These are phyloP conservation scores for Cryptococcus neoformans DNA, from an alignment of 1,284 basidiomycete genomes.

Conservation along the genomic window DNA sequence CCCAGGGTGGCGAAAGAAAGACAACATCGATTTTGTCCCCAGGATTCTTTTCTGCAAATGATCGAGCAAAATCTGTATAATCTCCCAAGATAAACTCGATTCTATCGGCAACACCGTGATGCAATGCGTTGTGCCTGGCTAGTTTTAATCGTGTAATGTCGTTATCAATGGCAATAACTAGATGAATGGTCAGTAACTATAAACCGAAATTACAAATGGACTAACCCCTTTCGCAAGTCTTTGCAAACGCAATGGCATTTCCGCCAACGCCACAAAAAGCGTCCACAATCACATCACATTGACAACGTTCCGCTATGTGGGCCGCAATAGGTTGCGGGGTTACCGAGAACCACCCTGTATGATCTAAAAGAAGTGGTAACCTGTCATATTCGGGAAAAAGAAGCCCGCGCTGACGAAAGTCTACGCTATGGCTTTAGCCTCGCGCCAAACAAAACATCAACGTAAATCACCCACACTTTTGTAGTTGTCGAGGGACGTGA, in stretches of 20 bases:
- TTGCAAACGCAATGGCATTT: slow-evolving; percentile 94
- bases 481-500: slow-evolving; percentile 69
- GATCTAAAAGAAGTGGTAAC: slow-evolving; percentile 51
- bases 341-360: slow-evolving; percentile 93
- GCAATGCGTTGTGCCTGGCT: slow-evolving; percentile 84
- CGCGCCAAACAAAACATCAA: neutral
- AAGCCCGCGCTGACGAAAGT: slow-evolving; percentile 77
- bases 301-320: slow-evolving; percentile 88
- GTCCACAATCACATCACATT: slow-evolving; percentile 67
- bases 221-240: slow-evolving; percentile 84
- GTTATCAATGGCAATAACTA: slow-evolving; percentile 89
- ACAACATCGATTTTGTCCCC: slow-evolving; percentile 69
- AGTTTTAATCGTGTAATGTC: slow-evolving; percentile 78
- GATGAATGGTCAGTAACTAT: slow-evolving; percentile 4
- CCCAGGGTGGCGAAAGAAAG: slow-evolving; percentile 93
- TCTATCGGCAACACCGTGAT: slow-evolving; percentile 89
- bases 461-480: slow-evolving; percentile 65
- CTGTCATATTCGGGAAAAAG: slow-evolving; percentile 76
- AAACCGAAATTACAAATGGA: slow-evolving; percentile 44
- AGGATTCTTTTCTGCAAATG: slow-evolving; percentile 50
- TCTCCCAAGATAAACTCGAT: slow-evolving; percentile 93
- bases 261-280: slow-evolving; percentile 98
- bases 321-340: slow-evolving; percentile 89
- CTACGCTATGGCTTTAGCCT: slow-evolving; percentile 50
- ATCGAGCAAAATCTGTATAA: slow-evolving; percentile 71